Base-by-base conservation (phyloP, 1,284 basidiomycete species). In the Pisolithus thermaeus region DNA sequence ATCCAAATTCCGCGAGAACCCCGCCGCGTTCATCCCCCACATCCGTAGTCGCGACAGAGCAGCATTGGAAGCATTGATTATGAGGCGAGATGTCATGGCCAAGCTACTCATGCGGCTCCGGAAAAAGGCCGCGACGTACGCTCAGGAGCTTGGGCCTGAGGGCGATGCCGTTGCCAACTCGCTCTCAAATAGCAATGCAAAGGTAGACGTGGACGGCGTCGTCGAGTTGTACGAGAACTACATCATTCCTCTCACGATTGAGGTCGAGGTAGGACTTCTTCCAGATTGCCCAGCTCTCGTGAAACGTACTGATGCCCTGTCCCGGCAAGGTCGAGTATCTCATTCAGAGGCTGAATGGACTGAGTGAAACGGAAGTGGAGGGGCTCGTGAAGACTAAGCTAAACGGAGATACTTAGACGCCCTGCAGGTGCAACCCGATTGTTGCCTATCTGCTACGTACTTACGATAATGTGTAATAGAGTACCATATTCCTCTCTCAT, bases 161-260 rank as follows among this genome's bases (percentile, higher is more conserved):
- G 88, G 87, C 14, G 82, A 83, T 57, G 71, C 73, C 0, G 65
- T 77, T 35, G 56, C 63, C 14, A 52, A 60, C 47, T 59, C 62
- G 38, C 51, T 57, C 46, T 36, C 51, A 22, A 66, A 67, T 46
- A 68, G 62, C 5, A 61, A 63, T 37, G 69, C 75, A 42, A 97
- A 97, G 75, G 91, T 99, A 59, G 94, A 98, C 60, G 87, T 95
- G 0, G 90, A 94, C 56, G 87, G 90, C 40, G 92, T 99, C 7
- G 91, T 97, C 18, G 83, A 90, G 62, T 72, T 99, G 59, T 99
- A 99, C 69, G 83, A 94, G 65, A 88, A 87, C 61, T 94, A 89
- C 65, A 93, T 99, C 58, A 99, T 99, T 53, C 97, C 97, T 5
- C 68, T 99, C 58, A 99, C 97, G 5, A 98, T 96, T 71, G 92